Percentiles rank a stretch among this genome's conserved stretches.
These are phyloP conservation scores for Arachnopeziza araneosa DNA, from an alignment of 2,329 filamentous ascomycete species.

Conservation along the genomic window DNA sequence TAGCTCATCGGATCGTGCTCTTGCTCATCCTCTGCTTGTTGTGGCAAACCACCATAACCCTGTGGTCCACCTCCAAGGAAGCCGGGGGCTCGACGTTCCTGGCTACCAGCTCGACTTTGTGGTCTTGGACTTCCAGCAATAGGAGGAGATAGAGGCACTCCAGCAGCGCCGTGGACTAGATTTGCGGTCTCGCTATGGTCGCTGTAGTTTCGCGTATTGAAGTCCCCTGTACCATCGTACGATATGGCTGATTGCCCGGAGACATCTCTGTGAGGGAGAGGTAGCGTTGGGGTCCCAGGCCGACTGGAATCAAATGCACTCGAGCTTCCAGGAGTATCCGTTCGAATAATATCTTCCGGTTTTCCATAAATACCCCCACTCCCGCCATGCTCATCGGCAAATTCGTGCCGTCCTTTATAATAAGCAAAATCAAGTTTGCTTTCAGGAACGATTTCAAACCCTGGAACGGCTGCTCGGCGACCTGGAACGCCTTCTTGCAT, in stretches of 20 bases:
- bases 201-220: conserved; percentile 7
- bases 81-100: conserved; percentile 41
- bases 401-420: conserved; percentile 85
- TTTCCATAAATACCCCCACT: conserved; percentile 58
- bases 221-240: conserved; percentile 24
- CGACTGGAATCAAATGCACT: conserved; percentile 19
- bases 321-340: conserved; percentile 25
- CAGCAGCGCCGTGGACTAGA: conserved; percentile 48
- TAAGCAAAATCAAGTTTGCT: conserved; percentile 83
- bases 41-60: conserved; percentile 55
- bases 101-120: conserved; percentile 25
- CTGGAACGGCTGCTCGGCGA: conserved; percentile 42
- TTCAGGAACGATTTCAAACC: conserved; percentile 89
- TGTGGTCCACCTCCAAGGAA: conserved; percentile 52
- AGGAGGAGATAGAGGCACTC: conserved; percentile 41
- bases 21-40: conserved; percentile 34
- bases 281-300: conserved; percentile 22
- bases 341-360: conserved; percentile 46
- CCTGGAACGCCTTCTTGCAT: conserved; percentile 56
- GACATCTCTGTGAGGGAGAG: conserved; percentile 1
- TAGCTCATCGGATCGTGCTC: conserved; percentile 27
- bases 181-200: conserved; percentile 43
- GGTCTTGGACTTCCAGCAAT: conserved; percentile 9
- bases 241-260: conserved; percentile 13
- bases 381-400: conserved; percentile 80